Conservation (phyloP, 2,329 filamentous ascomycete species). For the Xylariaceae sp. region DNA sequence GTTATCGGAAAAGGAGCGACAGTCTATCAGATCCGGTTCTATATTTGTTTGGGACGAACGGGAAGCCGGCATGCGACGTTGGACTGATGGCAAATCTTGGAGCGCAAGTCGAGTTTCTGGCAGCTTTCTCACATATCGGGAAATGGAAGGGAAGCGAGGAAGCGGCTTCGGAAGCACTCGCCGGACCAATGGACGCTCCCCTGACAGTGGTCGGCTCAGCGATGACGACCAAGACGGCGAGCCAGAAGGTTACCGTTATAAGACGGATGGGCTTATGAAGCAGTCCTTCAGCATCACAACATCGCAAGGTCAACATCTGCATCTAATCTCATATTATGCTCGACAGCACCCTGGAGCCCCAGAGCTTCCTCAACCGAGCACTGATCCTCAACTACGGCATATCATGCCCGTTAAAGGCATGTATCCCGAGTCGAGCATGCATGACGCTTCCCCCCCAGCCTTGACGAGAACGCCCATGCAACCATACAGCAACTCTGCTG, state of each 20-base stretch:
- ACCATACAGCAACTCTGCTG: constrained; percentile 47
- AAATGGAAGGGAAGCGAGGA: constrained; percentile 98
- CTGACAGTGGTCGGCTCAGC: constrained; percentile 80
- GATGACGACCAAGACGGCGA: constrained; percentile 87
- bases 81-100: constrained; percentile 99
- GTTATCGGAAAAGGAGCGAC: constrained; percentile 94
- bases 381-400: constrained; percentile 78
- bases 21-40: constrained; percentile 93
- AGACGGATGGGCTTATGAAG: constrained; percentile 97
- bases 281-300: constrained; percentile 99
- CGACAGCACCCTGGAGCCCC: constrained; percentile 75
- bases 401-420: constrained; percentile 91
- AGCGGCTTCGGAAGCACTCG: constrained; percentile 70
- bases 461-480: constrained; percentile 78
- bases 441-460: constrained; percentile 81
- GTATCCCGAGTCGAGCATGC: constrained; percentile 95
- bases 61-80: constrained; percentile 96
- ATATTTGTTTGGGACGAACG: constrained; percentile 99
- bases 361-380: constrained; percentile 80
- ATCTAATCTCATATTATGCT: constrained; percentile 97
- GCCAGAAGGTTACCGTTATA: constrained; percentile 91
- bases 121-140: constrained; percentile 95
- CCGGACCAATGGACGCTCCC: constrained; percentile 74
- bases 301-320: constrained; percentile 84
- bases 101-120: constrained; percentile 96